Percentiles rank a stretch among this genome's conserved stretches.
Conservation (phyloP, 495 filamentous ascomycete species). For the Achaetomiella virescens region DNA sequence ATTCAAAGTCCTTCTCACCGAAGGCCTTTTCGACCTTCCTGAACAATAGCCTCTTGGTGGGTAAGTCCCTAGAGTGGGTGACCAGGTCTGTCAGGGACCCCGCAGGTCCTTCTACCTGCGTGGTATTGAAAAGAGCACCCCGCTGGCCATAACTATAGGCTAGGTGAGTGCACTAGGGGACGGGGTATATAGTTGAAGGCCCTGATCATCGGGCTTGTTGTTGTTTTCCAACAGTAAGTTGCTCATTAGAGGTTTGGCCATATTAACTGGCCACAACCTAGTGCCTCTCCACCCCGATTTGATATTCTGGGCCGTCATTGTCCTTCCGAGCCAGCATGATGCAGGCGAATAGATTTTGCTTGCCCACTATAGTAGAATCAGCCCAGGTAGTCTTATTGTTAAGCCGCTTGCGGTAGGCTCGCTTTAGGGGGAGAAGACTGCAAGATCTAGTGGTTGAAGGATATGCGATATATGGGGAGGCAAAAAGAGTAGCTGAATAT, state of each 20-base stretch:
- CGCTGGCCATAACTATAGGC: neutral
- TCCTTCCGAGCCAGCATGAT: neutral
- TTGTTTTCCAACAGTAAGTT: neutral
- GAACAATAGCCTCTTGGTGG: neutral
- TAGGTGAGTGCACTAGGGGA: neutral
- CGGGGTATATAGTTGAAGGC: neutral
- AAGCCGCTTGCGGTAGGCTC: too few species aligned
- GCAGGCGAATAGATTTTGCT: neutral
- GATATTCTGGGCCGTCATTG: neutral
- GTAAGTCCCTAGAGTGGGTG: neutral
- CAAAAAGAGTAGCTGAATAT: constrained; percentile 8
- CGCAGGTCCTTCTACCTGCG: neutral
- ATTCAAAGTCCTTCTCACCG: neutral
- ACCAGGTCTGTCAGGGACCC: neutral
- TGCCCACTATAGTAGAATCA: neutral
- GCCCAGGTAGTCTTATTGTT: neutral
- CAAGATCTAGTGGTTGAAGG: constrained; percentile 22
- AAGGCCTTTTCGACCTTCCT: neutral
- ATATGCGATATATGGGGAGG: constrained; percentile 15
- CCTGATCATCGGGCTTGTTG: neutral
- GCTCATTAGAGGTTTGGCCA: neutral
- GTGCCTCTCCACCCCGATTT: neutral
- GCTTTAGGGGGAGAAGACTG: neutral
- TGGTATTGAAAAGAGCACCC: neutral
- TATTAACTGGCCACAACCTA: neutral